Percentiles rank a stretch among this genome's conserved stretches.
Conservation (phyloP, 164 flowering plant species). For the Cinnamomum micranthum region DNA sequence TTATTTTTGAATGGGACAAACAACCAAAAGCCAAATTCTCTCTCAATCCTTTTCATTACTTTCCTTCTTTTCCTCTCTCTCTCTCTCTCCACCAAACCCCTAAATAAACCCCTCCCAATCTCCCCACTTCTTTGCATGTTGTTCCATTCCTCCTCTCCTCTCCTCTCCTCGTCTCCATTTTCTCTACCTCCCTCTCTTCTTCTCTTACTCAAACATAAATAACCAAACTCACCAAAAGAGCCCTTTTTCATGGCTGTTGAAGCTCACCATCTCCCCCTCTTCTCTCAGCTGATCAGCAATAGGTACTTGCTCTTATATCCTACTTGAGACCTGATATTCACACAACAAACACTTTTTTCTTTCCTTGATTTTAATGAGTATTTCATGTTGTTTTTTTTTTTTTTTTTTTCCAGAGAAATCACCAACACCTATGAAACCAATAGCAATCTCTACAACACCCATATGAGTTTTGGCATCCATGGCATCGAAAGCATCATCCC, state of each 20-base stretch:
- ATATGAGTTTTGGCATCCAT: slow-evolving; percentile 22
- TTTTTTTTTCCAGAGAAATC: slow-evolving; percentile 29
- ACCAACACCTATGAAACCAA: slow-evolving; percentile 19
- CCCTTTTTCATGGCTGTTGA: slow-evolving; percentile 53
- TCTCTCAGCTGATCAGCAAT: slow-evolving; percentile 34
- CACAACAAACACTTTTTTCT: neutral
- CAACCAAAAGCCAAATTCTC: neutral
- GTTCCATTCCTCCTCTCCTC: neutral
- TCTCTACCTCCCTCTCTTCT: slow-evolving; percentile 1
- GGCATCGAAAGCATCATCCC: slow-evolving; percentile 17
- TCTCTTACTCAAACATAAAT: neutral
- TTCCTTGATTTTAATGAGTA: neutral
- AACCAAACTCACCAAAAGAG: neutral
- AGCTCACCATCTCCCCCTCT: slow-evolving; percentile 41
- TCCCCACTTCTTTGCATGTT: slow-evolving; percentile 28
- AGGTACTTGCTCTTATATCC: slow-evolving; percentile 19
- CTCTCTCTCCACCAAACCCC: slow-evolving; percentile 4
- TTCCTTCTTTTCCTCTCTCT: slow-evolving; percentile 2
- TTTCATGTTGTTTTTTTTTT: neutral
- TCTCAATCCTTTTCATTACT: neutral
- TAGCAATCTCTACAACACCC: slow-evolving; percentile 15
- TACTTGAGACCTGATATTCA: neutral
- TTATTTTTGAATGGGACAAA: neutral
- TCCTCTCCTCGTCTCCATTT: neutral
- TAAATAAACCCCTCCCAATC: slow-evolving; percentile 7